Base-by-base conservation (phyloP, 129 eudicot genomes). In the Apium graveolens region DNA sequence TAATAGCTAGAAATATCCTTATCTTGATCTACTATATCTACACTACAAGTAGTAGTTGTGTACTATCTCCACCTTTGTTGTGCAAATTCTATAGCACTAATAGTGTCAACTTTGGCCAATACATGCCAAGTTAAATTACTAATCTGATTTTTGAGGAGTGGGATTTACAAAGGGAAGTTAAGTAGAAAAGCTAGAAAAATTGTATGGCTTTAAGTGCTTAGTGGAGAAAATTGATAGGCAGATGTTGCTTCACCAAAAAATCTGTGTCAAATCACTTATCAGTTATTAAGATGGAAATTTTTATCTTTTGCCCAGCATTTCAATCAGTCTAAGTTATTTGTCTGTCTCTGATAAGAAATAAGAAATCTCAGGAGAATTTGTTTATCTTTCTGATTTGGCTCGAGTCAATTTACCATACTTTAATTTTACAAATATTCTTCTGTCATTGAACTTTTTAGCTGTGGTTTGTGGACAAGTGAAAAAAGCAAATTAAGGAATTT, bases 231-330 rank as follows among this genome's bases (percentile, higher is more conserved):
- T 72, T 45, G 97, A 91, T 55, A 84, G 98, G 82, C 85, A 94
- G 80, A 83, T 85, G 75, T 78, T 94, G 86, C 90, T 94, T 75
- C 87, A 89, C 68, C 97, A 94, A 51, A 86, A 82, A 87, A 97
- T 96, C 11, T 90, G 93, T 82, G 97, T 94, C 73, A 93, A 93
- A 89, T 94, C 35, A 93, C 98, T 51, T 70, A 89, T 91, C 46
- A 93, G 98, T 86, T 96, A 97, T 83, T 93, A 97, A 86, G 26
- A 35, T 16, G 18, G 21, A 35, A 44, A 12, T 12, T 44, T 11
- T 44, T 44, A 44, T 44, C 43, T 35, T 34, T 3, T 35, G 11
- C 7, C n/a, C 13, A 38, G 32, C 37, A n/a, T 73, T 73, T 21
- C 76, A 73, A 41, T 71, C n/a, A 49, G 5, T 68, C 73, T 34